Percentiles rank a stretch among this genome's conserved stretches.
Evolutionary conservation across 257 asterid species (phyloP).

Genomic region (Verbena officinalis): DNA sequence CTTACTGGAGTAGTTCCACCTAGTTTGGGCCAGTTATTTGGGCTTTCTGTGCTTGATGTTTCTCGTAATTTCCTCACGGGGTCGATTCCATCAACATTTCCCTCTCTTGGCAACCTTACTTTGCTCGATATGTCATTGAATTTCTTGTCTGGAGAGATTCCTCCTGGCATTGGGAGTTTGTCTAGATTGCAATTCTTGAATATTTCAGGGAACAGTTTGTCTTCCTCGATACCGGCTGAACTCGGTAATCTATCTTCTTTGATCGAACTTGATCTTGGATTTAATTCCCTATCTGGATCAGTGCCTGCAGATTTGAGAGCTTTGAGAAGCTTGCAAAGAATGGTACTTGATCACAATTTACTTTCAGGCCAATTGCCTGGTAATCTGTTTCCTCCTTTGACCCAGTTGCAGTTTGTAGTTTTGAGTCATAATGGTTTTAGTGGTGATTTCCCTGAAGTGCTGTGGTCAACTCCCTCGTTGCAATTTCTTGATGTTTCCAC

Average conservation of each 20-base stretch:
- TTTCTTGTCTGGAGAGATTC: slow-evolving; percentile 67
- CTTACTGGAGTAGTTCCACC: slow-evolving; percentile 68
- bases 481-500: slow-evolving; percentile 65
- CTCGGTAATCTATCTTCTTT: slow-evolving; percentile 70
- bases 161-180: slow-evolving; percentile 62
- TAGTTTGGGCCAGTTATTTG: slow-evolving; percentile 60
- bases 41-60: slow-evolving; percentile 70
- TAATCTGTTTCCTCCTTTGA: slow-evolving; percentile 50
- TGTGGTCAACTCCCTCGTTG: slow-evolving; percentile 76
- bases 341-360: slow-evolving; percentile 51
- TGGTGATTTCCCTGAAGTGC: slow-evolving; percentile 52
- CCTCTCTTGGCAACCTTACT: slow-evolving; percentile 57
- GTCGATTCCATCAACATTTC: slow-evolving; percentile 43
- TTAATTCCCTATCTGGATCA: slow-evolving; percentile 61
- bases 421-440: slow-evolving; percentile 55
- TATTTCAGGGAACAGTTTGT: slow-evolving; percentile 71
- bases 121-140: slow-evolving; percentile 66
- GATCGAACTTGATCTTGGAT: slow-evolving; percentile 81
- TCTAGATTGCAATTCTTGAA: slow-evolving; percentile 58
- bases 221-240: slow-evolving; percentile 77
- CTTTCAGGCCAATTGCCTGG: slow-evolving; percentile 65
- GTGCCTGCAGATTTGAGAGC: slow-evolving; percentile 57
- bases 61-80: slow-evolving; percentile 70
- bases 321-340: slow-evolving; percentile 56
- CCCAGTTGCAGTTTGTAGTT: slow-evolving; percentile 53